Evolutionary conservation across 73 alveolate genomes (phyloP).

Genomic region (Blepharisma japonicum): DNA sequence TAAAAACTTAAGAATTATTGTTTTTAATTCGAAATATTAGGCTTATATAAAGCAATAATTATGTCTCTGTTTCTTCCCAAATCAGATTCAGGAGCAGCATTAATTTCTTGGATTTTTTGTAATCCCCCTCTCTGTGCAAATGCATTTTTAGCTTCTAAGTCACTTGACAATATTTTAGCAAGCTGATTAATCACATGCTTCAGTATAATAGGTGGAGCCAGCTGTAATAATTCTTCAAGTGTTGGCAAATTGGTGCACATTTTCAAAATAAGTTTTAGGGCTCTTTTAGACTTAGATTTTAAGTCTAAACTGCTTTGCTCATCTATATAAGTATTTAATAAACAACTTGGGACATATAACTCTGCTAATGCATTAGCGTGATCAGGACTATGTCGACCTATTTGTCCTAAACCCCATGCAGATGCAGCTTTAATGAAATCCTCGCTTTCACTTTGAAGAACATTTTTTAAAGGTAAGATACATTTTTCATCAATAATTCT

Average conservation of each 20-base stretch:
- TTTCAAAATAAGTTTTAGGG: conserved; percentile 89
- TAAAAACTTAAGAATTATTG: no score
- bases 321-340: conserved; percentile 37
- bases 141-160: conserved; percentile 74
- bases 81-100: conserved; percentile 70
- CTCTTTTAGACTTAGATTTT: conserved; percentile 78
- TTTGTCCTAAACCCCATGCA: conserved; percentile 95
- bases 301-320: conserved; percentile 67
- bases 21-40: conserved; percentile 45
- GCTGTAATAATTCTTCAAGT: conserved; percentile 94
- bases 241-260: conserved; percentile 97
- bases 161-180: conserved; percentile 60
- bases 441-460: conserved; percentile 94
- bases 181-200: conserved; percentile 81
- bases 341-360: conserved; percentile 86
- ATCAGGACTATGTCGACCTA: conserved; percentile 93
- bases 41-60: conserved; percentile 85
- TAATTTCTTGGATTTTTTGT: conserved; percentile 63
- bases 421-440: conserved; percentile 98
- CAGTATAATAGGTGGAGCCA: conserved; percentile 75
- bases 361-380: conserved; percentile 94
- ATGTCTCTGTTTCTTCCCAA: conserved; percentile 77
- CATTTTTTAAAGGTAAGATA: conserved; percentile 66
- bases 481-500: conserved; percentile 84
- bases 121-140: conserved; percentile 87